Base-by-base conservation (phyloP, 805 yeast genomes). In the Ogataea saltuana region DNA sequence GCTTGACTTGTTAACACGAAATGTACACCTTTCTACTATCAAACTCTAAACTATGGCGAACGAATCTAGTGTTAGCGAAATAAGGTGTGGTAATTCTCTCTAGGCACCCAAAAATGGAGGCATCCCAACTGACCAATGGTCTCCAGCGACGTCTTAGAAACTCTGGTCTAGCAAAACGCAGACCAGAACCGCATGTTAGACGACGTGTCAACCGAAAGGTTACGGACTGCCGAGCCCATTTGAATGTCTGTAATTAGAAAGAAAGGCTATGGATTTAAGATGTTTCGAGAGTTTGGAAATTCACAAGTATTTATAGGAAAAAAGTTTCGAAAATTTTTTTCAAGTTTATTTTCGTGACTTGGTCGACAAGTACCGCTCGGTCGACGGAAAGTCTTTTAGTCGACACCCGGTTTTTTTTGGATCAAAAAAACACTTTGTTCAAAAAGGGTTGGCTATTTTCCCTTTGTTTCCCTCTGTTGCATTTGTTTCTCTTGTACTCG, bases 1-100 rank as follows among this genome's bases (percentile, higher is more conserved):
- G 26, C 25, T 7, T 7, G 9, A 22, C 25, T 26, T 32, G 36
- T 30, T 12, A 4, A 33, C 34, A n/a, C n/a, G n/a, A n/a, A n/a
- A 55, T 63, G 64, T 63, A 54, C 56, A 62, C 67, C 64, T 50
- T 56, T 53, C 67, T 63, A 63, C 68, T 63, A 63, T 63, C 68
- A 63, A 63, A 63, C 68, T 61, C 68, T 60, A 63, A 56, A 58
- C 53, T 63, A 63, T 59, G 54, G 59, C 29, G 30, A 18, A 45
- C 39, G 54, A 60, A 54, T 51, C 47, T 60, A 63, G 68, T 61
- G 68, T 63, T 63, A 63, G 68, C 68, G 68, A 63, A 63, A 63
- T 61, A 61, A 55, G 65, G 66, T 61, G 49, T 39, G 6, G 11
- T n/a, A 33, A 31, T 29, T 45, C 33, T 15, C 55, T 34, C 49